Percentiles rank a stretch among this genome's conserved stretches.
These are phyloP conservation scores for Moesziomyces globuligerus DNA, from an alignment of 1,284 basidiomycete genomes.

Conservation along the genomic window DNA sequence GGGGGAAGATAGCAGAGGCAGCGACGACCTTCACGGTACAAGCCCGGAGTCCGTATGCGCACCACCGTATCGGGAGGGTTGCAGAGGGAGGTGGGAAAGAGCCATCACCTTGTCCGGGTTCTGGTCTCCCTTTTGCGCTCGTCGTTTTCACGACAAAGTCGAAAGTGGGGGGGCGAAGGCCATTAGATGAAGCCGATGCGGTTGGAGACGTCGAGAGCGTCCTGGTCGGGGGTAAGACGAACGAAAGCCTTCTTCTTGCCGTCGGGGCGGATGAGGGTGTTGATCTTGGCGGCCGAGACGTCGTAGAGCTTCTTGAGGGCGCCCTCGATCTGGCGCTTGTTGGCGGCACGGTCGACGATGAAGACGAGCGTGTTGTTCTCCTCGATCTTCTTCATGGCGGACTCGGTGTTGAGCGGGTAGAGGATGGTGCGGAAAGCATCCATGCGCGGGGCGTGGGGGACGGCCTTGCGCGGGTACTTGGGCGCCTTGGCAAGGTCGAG, in stretches of 20 bases:
- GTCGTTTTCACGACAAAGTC: too few relatives aligned
- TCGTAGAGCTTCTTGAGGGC: conserved; percentile 99
- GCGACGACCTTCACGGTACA: too few relatives aligned
- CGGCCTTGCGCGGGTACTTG: conserved; percentile 92
- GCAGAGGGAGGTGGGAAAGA: too few relatives aligned
- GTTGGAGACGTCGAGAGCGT: conserved; percentile 98
- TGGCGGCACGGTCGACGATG: conserved; percentile 91
- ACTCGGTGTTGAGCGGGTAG: conserved; percentile 74
- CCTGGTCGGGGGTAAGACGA: conserved; percentile 91
- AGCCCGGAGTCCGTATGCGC: too few relatives aligned
- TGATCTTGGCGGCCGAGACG: conserved; percentile 93
- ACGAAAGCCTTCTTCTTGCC: conserved; percentile 99
- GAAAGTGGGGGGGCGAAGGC: neutral
- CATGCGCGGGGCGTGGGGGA: conserved; percentile 94
- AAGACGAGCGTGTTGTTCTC: conserved; percentile 99
- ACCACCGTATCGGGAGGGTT: too few relatives aligned
- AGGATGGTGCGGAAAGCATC: conserved; percentile 96
- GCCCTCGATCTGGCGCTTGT: conserved; percentile 96
- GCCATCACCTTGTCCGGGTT: too few relatives aligned
- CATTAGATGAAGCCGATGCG: conserved; percentile 76
- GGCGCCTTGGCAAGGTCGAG: conserved; percentile 84
- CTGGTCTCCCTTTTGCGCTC: too few relatives aligned
- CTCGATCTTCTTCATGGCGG: conserved; percentile 87
- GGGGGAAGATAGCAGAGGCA: too few relatives aligned
- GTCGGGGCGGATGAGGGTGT: conserved; percentile 98